These are phyloP conservation scores for Boletellus emodensis DNA, from an alignment of 768 basidiomycete genomes.

Conservation along the genomic window DNA sequence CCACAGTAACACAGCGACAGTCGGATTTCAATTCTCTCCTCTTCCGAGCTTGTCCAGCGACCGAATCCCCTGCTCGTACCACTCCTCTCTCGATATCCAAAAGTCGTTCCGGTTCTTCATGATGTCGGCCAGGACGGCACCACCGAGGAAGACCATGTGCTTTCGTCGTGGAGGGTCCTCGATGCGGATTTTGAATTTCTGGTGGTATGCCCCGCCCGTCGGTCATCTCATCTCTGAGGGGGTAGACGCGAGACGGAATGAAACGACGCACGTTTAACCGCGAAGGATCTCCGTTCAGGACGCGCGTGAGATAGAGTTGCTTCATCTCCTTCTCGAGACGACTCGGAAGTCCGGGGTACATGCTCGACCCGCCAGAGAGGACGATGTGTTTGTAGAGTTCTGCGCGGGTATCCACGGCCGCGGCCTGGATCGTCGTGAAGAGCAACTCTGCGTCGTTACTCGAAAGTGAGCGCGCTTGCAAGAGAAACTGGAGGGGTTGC, in stretches of 20 bases:
- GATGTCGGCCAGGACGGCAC: conserved; percentile 97
- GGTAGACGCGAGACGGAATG: background rate
- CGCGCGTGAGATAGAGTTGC: conserved; percentile 92
- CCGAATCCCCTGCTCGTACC: conserved; percentile 84
- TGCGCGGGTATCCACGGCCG: conserved; percentile 82
- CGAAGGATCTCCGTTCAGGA: conserved; percentile 77
- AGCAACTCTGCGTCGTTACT: conserved; percentile 68
- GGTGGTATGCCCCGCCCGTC: background rate
- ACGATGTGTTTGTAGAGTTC: conserved; percentile 99
- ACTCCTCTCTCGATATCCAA: conserved; percentile 93
- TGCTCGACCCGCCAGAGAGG: conserved; percentile 94
- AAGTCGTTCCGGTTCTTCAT: conserved; percentile 95
- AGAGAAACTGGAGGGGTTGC: background rate
- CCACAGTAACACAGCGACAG: too few relatives aligned
- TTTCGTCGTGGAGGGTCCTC: conserved; percentile 98
- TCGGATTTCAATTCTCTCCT: conserved; percentile 40
- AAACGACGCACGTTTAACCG: conserved; percentile 72
- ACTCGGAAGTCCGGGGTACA: conserved; percentile 98
- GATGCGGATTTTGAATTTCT: conserved; percentile 99
- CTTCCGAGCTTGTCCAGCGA: conserved; percentile 85
- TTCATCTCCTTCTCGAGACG: conserved; percentile 99
- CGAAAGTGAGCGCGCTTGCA: background rate
- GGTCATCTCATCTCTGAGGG: too few relatives aligned
- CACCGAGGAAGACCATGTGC: conserved; percentile 99
- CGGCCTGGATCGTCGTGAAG: conserved; percentile 90